Evolutionary conservation across 1,284 basidiomycete genomes (phyloP).

Genomic region (Cutaneotrichosporon curvatum): DNA sequence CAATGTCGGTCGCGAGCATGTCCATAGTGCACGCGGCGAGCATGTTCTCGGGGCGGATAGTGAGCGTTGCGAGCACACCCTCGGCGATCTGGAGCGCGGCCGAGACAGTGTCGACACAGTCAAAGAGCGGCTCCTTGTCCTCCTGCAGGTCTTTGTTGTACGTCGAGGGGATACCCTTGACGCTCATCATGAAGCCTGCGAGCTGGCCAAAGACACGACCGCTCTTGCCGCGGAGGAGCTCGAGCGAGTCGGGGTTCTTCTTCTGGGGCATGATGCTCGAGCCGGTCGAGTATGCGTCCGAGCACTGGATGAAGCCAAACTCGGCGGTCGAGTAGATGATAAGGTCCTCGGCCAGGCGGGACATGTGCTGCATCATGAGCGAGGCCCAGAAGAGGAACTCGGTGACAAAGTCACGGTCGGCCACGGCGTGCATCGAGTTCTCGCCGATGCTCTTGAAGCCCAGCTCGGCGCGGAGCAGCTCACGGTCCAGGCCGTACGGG

Average conservation of each 20-base stretch:
- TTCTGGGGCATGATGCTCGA: conserved; percentile 99
- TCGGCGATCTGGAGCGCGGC: conserved; percentile 87
- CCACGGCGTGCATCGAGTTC: conserved; percentile 91
- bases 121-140: conserved; percentile 96
- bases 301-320: conserved; percentile 88
- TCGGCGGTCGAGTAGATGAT: conserved; percentile 95
- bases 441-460: conserved; percentile 77
- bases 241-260: conserved; percentile 96
- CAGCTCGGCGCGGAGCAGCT: conserved; percentile 77
- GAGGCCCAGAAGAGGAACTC: conserved; percentile 97
- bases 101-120: conserved; percentile 83
- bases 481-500: conserved; percentile 83
- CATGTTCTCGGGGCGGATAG: conserved; percentile 89
- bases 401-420: conserved; percentile 92
- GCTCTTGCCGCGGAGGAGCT: conserved; percentile 88
- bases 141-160: conserved; percentile 99
- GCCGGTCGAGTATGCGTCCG: conserved; percentile 97
- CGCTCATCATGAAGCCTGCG: conserved; percentile 96
- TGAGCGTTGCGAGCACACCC: conserved; percentile 84
- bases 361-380: conserved; percentile 85
- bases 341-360: conserved; percentile 89
- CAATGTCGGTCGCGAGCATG: conserved; percentile 92
- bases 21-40: conserved; percentile 84
- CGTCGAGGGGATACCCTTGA: conserved; percentile 94
- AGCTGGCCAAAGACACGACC: conserved; percentile 94